Base-by-base conservation (phyloP, 108 stramenopile genomes). In the Cyclostephanos invisitatus region DNA sequence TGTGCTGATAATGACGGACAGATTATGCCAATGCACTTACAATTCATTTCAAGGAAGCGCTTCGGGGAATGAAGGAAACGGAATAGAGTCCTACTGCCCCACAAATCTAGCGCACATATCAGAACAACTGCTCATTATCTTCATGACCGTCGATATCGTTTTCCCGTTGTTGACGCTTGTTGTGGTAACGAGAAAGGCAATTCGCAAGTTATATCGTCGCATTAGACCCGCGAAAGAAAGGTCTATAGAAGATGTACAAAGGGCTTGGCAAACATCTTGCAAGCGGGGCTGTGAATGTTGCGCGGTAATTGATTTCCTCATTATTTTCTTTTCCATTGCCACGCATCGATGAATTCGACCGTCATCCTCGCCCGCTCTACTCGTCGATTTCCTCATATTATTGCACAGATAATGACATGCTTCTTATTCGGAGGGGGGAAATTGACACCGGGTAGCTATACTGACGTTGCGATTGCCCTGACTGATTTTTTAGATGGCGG, bases 391-490 rank as follows among this genome's bases (percentile, higher is more conserved):
- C n/a, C n/a, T n/a, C n/a, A n/a, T n/a, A n/a, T n/a, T n/a, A n/a
- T n/a, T n/a, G n/a, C n/a, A n/a, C n/a, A n/a, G n/a, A n/a, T n/a
- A n/a, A 67, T 83, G 51, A 96, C 91, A 11, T 96, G 94, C 62
- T 96, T 84, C 66, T 47, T 96, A 47, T 96, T 93, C 74, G 94
- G 94, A 17, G 94, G 94, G 38, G 79, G 84, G 35, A 87, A 90
- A 18, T 64, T 90, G 42, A 62, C 80, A 17, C 64, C 76, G 12
- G 68, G 71, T 32, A 63, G 72, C 60, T 90, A 89, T 74, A 80
- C 68, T 17, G 87, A 90, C 64, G 85, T 92, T 0, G 89, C 94
- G 2, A 70, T 85, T 28, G 91, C 89, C 9, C 51, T 96, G 73
- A 84, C 95, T 17, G 91, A 93, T 66, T 96, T 93, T 74, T 75